phyloP scores from a whole-genome alignment of 208 protist species.

The Crithidia mellificae region DNA sequence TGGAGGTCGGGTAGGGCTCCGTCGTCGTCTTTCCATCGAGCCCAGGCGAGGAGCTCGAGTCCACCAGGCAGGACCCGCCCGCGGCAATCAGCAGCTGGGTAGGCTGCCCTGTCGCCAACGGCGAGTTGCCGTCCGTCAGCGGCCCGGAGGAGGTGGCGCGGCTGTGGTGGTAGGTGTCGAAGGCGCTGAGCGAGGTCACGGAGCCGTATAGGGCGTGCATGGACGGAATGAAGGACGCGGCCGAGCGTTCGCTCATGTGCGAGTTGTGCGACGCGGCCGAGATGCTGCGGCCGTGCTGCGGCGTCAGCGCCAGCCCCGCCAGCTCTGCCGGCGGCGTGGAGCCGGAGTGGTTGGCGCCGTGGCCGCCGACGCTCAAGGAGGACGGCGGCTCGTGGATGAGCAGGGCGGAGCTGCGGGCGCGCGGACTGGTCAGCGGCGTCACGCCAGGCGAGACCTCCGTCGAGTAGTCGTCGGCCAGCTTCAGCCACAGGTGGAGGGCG shows the following conservation, averaged over 20 bases:
- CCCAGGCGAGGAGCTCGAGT: background rate
- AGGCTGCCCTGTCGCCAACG: slow-evolving; percentile 1
- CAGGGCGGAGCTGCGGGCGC: slow-evolving; percentile 4
- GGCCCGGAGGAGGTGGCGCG: slow-evolving; percentile 2
- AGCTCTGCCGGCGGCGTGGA: slow-evolving; percentile 6
- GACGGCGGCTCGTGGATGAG: background rate
- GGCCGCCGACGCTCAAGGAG: too few relatives aligned
- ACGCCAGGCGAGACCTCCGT: slow-evolving; percentile 5
- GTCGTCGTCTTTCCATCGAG: slow-evolving; percentile 10
- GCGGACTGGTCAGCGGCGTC: slow-evolving; percentile 10
- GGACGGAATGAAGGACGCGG: slow-evolving; percentile 18
- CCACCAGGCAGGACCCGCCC: background rate
- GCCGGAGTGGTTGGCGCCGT: background rate
- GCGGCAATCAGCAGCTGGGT: background rate
- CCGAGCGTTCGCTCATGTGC: slow-evolving; percentile 21
- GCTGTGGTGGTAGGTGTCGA: slow-evolving; percentile 13
- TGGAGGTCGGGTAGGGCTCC: background rate
- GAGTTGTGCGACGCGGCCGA: slow-evolving; percentile 15
- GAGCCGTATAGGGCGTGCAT: slow-evolving; percentile 28
- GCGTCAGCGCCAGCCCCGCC: background rate
- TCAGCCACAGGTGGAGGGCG: slow-evolving; percentile 29
- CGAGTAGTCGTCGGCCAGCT: slow-evolving; percentile 12
- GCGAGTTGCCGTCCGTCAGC: slow-evolving; percentile 12
- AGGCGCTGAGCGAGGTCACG: slow-evolving; percentile 8
- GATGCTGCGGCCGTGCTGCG: slow-evolving; percentile 9